A percentile compares a stretch with the other conserved stretches of the same genome.
These are phyloP conservation scores for Penicillium desertorum DNA, from an alignment of 495 filamentous ascomycete species.

Conservation along the genomic window DNA sequence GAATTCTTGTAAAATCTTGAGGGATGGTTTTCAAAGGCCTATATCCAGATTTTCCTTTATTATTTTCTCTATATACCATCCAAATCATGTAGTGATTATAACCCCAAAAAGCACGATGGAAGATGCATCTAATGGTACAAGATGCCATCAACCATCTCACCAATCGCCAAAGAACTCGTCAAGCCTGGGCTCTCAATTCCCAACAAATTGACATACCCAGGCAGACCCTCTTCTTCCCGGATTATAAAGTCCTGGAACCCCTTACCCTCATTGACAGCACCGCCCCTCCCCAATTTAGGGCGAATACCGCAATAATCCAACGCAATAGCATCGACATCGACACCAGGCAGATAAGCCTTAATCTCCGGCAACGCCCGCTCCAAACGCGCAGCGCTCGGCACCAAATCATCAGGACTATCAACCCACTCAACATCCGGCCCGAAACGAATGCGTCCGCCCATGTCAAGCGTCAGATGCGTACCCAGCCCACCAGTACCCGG, in stretches of 20 bases:
- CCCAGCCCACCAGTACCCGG: slow-evolving; percentile 82
- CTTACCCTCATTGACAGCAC: slow-evolving; percentile 56
- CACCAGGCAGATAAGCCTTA: slow-evolving; percentile 68
- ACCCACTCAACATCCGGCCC: slow-evolving; percentile 97
- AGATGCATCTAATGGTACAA: slow-evolving; percentile 53
- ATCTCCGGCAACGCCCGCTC: slow-evolving; percentile 72
- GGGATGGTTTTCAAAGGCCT: not conserved
- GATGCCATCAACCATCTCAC: slow-evolving; percentile 71
- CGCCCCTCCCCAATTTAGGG: slow-evolving; percentile 71
- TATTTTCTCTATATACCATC: not conserved
- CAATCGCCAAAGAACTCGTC: slow-evolving; percentile 88
- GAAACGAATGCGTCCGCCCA: slow-evolving; percentile 83
- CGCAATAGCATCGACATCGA: slow-evolving; percentile 63
- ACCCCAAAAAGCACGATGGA: not conserved
- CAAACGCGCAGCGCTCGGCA: slow-evolving; percentile 56
- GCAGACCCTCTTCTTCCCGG: slow-evolving; percentile 72
- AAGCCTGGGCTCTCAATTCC: slow-evolving; percentile 95
- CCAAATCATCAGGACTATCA: slow-evolving; percentile 56
- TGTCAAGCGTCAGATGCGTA: slow-evolving; percentile 89
- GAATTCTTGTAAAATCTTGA: not conserved
- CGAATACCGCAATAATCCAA: slow-evolving; percentile 90
- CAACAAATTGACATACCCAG: slow-evolving; percentile 88
- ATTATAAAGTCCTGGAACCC: slow-evolving; percentile 87
- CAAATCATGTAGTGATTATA: not conserved
- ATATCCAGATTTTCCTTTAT: not conserved